These are phyloP conservation scores for Globisporangium canariense DNA, from an alignment of 352 stramenopile genomes.

Conservation along the genomic window DNA sequence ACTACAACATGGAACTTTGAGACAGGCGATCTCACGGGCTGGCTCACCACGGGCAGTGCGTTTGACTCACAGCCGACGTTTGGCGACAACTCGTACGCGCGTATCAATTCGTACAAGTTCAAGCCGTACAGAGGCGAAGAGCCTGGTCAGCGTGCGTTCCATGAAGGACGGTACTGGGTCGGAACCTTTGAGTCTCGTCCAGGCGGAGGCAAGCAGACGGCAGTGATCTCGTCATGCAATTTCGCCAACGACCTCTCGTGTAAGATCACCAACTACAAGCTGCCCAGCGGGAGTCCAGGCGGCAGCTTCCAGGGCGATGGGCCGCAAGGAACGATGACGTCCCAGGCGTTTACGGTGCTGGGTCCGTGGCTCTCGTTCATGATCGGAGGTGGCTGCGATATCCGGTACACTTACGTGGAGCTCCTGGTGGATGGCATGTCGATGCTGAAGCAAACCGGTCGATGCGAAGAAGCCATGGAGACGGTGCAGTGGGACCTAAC, in stretches of 20 bases:
- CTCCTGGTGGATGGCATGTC: conserved; percentile 92
- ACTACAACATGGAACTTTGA: conserved; percentile 98
- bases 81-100: conserved; percentile 91
- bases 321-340: conserved; percentile 91
- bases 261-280: conserved; percentile 66
- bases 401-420: conserved; percentile 90
- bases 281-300: conserved; percentile 55
- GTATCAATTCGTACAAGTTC: conserved; percentile 70
- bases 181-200: conserved; percentile 91
- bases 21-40: conserved; percentile 93
- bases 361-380: conserved; percentile 90
- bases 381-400: conserved; percentile 94
- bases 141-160: conserved; percentile 37
- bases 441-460: conserved; percentile 83
- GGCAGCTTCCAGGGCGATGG: conserved; percentile 89
- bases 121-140: conserved; percentile 27
- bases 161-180: conserved; percentile 93
- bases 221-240: conserved; percentile 39
- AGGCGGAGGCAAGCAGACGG: conserved; percentile 59
- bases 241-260: conserved; percentile 76
- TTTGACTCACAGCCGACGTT: conserved; percentile 95
- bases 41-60: conserved; percentile 89
- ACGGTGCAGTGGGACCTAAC: conserved; percentile 87
- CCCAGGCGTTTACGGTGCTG: conserved; percentile 91
- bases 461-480: conserved; percentile 90